A percentile compares a stretch with the other conserved stretches of the same genome.
phyloP scores from a whole-genome alignment of 805 yeast species.

The Ogataea henricii region DNA sequence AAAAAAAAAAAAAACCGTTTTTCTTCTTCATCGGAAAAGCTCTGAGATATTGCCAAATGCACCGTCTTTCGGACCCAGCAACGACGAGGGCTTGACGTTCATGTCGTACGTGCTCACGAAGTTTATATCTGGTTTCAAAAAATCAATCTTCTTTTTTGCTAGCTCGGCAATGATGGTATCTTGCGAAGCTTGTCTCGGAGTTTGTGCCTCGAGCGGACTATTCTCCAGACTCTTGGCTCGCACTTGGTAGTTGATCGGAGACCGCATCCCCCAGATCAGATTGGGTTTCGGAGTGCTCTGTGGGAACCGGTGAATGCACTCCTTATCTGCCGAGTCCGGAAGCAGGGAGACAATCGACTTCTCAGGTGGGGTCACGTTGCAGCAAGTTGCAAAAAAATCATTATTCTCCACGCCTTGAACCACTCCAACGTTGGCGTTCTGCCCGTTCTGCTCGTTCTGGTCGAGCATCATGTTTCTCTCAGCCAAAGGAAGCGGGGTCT shows the following conservation, averaged over 20 bases:
- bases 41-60: slow-evolving; percentile 6
- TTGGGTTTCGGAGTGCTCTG: slow-evolving; percentile 5
- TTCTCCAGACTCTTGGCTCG: neutral
- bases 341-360: neutral
- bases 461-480: neutral
- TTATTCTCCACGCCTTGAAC: neutral
- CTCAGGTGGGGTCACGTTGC: slow-evolving; percentile 2
- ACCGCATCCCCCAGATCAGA: neutral
- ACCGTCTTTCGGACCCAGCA: slow-evolving; percentile 9
- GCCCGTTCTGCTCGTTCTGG: neutral
- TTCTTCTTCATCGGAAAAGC: neutral
- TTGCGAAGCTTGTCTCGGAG: neutral
- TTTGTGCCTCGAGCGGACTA: neutral
- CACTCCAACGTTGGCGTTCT: neutral
- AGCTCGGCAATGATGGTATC: slow-evolving; percentile 1
- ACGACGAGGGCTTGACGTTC: slow-evolving; percentile 2
- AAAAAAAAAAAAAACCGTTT: too few species aligned
- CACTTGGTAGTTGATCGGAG: neutral
- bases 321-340: neutral
- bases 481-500: neutral
- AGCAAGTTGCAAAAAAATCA: neutral
- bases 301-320: slow-evolving; percentile 1
- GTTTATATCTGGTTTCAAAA: neutral
- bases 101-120: neutral
- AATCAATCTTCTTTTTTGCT: neutral